Evolutionary conservation across 371 early-diverging fungal species (phyloP).

Genomic region (Phascolomyces articulosus): DNA sequence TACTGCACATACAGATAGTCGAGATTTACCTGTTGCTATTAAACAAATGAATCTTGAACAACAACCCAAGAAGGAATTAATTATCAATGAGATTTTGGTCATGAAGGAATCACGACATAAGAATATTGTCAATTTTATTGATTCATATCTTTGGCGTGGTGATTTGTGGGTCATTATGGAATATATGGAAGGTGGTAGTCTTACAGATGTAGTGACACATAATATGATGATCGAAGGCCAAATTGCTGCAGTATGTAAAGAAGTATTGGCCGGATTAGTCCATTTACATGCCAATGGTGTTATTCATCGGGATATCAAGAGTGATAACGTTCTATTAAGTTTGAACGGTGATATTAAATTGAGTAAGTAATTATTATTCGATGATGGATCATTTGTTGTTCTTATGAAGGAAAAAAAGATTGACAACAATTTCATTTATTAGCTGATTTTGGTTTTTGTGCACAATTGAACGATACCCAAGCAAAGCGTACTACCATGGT

Average conservation of each 20-base stretch:
- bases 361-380: no score
- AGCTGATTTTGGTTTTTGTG: conserved; percentile 97
- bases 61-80: conserved; percentile 95
- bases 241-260: conserved; percentile 91
- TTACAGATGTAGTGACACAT: conserved; percentile 90
- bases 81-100: conserved; percentile 95
- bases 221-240: conserved; percentile 96
- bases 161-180: conserved; percentile 97
- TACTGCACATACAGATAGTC: conserved; percentile 77
- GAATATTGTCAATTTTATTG: conserved; percentile 97
- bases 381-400: no score
- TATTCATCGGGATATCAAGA: conserved; percentile 98
- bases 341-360: conserved; percentile 91
- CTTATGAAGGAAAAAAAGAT: no score
- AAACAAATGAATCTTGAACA: conserved; percentile 96
- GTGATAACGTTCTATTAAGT: conserved; percentile 92
- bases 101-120: conserved; percentile 91
- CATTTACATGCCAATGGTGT: conserved; percentile 95
- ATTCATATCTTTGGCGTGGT: conserved; percentile 87
- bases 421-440: neutral
- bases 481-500: conserved; percentile 91
- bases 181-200: conserved; percentile 96
- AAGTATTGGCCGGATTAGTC: conserved; percentile 87
- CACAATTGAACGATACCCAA: conserved; percentile 81
- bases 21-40: conserved; percentile 81